Base-by-base conservation (phyloP, 805 yeast genomes). In the Pichia exigua region DNA sequence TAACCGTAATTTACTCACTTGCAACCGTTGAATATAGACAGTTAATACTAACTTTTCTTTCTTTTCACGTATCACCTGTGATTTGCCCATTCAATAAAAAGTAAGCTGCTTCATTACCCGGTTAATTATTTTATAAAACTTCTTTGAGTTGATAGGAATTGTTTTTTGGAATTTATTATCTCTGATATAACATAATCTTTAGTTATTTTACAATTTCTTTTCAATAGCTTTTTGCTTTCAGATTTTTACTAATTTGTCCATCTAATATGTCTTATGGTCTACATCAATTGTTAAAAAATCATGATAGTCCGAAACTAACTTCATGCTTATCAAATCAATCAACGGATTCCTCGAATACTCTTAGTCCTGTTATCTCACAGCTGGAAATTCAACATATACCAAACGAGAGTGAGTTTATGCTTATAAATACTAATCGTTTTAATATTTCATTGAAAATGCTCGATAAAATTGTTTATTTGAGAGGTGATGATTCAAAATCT, bases 391-490 rank as follows among this genome's bases (percentile, higher is more conserved):
- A 52, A 1, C 39, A 46, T n/a, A 42, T 52, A 15, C 52, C 54
- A 10, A 27, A 39, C 7, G 52, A 38, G 18, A 45, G 52, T 42
- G 49, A 48, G n/a, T 43, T 45, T 18, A 7, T 35, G 2, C n/a
- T 51, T 5, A 11, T 47, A 22, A 39, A 20, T 4, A 51, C 50
- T 3, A 44, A 35, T 27, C 40, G 27, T 15, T 47, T 51, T 27
- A 39, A 17, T 5, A n/a, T 54, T 13, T 48, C 54, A 17, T 13
- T 56, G 24, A 52, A 44, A 26, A 38, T 54, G 18, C 27, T 59
- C 12, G 60, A 58, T 43, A 43, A 48, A 22, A 44, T 50, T 8
- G 30, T 57, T 2, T 57, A 55, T 42, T 48, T 59, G 15, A 51
- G 53, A 18, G 27, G 50, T 8, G 46, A 47, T 17, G 44, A 50